Conservation (phyloP, 345 rosid species). For the Populus deltoides region DNA sequence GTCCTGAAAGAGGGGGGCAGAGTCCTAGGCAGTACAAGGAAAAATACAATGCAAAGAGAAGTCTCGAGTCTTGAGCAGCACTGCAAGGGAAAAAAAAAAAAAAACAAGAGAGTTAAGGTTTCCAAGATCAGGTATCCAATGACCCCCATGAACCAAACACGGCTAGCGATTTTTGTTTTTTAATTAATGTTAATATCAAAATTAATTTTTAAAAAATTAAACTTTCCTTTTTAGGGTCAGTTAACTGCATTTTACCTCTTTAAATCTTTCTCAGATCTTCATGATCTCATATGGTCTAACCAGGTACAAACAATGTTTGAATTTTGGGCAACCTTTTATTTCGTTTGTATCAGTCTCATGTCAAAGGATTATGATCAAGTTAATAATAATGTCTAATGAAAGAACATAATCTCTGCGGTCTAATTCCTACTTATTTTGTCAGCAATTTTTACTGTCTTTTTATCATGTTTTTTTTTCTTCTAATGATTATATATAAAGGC, state of each 20-base stretch:
- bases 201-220: no score
- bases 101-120: neutral
- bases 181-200: no score
- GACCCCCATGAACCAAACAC: conserved; percentile 15
- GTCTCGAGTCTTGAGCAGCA: conserved; percentile 6
- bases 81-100: no score
- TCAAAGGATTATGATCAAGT: neutral
- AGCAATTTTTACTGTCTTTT: neutral
- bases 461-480: no score
- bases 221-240: no score
- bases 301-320: neutral
- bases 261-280: neutral
- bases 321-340: neutral
- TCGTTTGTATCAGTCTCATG: neutral
- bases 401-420: neutral
- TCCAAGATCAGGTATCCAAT: conserved; percentile 37
- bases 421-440: neutral
- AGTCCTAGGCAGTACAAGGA: conserved; percentile 15
- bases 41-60: neutral
- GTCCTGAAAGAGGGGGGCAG: conserved; percentile 36
- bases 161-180: neutral
- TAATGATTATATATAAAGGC: neutral
- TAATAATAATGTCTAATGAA: neutral
- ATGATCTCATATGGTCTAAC: neutral
- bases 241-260: neutral